These are phyloP conservation scores for Boletellus emodensis DNA, from an alignment of 768 basidiomycete species.

Conservation along the genomic window DNA sequence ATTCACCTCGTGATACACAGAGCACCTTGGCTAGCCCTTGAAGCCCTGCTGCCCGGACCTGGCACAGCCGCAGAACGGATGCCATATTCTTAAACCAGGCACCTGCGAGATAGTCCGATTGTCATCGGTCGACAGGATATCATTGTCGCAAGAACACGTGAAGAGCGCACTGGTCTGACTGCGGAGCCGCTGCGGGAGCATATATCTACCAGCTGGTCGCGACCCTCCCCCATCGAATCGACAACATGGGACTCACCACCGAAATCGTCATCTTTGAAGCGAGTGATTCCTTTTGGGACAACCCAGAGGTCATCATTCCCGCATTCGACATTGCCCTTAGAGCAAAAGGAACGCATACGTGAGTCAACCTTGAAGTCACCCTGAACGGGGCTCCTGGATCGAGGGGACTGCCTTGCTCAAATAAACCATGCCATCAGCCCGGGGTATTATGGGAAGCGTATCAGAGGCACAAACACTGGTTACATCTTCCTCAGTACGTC, in stretches of 20 bases:
- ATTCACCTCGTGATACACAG: too few relatives aligned
- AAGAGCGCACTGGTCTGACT: too few relatives aligned
- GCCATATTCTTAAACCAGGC: too few relatives aligned
- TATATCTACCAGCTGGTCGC: too few relatives aligned
- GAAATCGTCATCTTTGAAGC: constrained; percentile 22
- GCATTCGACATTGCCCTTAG: constrained; percentile 10
- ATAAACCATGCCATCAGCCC: constrained; percentile 7
- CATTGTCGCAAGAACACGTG: too few relatives aligned
- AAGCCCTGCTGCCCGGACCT: too few relatives aligned
- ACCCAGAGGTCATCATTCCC: constrained; percentile 1
- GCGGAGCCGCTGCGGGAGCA: too few relatives aligned
- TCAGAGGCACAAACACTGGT: constrained; percentile 14
- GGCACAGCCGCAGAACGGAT: too few relatives aligned
- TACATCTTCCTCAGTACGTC: constrained; percentile 1
- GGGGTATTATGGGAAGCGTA: constrained; percentile 18
- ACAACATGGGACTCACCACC: constrained; percentile 19
- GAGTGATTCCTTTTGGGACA: background rate
- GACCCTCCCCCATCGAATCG: background rate
- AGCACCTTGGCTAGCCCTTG: too few relatives aligned
- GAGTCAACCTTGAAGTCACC: background rate
- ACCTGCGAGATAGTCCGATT: too few relatives aligned
- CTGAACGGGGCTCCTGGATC: too few relatives aligned
- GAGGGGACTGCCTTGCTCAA: background rate
- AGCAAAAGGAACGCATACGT: constrained; percentile 12
- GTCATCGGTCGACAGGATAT: too few relatives aligned